Evolutionary conservation across 2,329 filamentous ascomycete species (phyloP).

Genomic region (Emydomyces testavorans): DNA sequence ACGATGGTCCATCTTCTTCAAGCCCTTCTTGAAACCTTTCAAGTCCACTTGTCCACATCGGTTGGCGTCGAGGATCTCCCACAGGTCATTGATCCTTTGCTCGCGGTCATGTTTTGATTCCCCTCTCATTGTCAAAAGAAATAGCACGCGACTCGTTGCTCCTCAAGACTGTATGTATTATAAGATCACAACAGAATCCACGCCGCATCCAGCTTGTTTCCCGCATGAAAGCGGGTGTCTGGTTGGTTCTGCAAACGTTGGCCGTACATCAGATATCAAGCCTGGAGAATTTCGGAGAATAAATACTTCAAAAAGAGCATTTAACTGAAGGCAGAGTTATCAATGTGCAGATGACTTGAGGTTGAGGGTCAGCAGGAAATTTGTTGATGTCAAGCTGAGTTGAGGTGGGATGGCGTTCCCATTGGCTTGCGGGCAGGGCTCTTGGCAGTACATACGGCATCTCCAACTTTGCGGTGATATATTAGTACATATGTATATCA

Average conservation of each 20-base stretch:
- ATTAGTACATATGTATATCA: no score
- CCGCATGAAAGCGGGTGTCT: conserved; percentile 15
- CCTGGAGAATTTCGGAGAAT: background rate
- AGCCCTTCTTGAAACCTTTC: conserved; percentile 68
- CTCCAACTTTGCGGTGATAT: no score
- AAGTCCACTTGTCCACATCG: conserved; percentile 71
- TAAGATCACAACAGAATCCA: conserved; percentile 13
- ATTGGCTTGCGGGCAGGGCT: background rate
- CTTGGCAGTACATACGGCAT: conserved; percentile 3
- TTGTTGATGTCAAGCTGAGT: conserved; percentile 10
- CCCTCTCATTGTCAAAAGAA: conserved; percentile 48
- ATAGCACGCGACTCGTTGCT: background rate
- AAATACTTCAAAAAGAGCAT: background rate
- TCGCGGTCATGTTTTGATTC: conserved; percentile 71
- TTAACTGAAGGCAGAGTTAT: background rate
- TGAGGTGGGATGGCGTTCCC: conserved; percentile 7
- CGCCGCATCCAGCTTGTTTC: conserved; percentile 13
- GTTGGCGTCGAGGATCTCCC: conserved; percentile 68
- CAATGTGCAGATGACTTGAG: conserved; percentile 5
- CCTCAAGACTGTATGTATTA: conserved; percentile 6
- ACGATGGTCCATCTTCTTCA: conserved; percentile 89
- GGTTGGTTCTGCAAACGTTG: conserved; percentile 9
- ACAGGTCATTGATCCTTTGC: conserved; percentile 70
- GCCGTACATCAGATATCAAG: conserved; percentile 15
- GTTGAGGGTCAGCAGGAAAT: conserved; percentile 6